Evolutionary conservation across 768 basidiomycete genomes (phyloP), one percentile per base, ranked within the genome.

Genomic region (Suillus tomentosus): DNA sequence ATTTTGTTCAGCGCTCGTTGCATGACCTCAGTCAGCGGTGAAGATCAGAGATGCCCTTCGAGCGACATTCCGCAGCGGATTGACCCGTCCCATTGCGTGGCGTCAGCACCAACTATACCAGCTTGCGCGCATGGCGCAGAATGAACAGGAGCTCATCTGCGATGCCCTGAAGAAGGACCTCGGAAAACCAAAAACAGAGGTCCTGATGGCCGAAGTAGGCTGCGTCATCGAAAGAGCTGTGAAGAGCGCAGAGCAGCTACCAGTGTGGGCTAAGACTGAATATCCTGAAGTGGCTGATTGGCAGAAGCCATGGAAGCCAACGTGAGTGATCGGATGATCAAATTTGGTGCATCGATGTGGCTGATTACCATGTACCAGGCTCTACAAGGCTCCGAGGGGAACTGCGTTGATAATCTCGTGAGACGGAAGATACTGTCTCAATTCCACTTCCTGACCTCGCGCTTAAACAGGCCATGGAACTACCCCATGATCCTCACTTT

Each of bases 31-130:
- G 27, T 22, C 24, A 14, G 66, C 13, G 22, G 47, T 27, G 7
- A 55, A 80, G 80, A 77, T 79, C 63, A 72, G 78, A 65, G 74
- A 73, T 13, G 43, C 68, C 1, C 71, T 90, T 7, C 76, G 73
- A 7, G 70, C 74, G 40, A 83, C 83, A 6, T 91, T 90, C 75
- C 73, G 73, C n/a, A 67, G 79, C 0, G 84, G 86, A 3, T 67
- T 77, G 45, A 82, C 86, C 0, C 79, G 78, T n/a, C 76, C 85
- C 3, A 68, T 91, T 45, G 73, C 75, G 64, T 92, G 84, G 82
- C 83, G 91, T 17, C 82, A 84, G 61, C 80, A 83, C 54, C 91
- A 93, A 67, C 80, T 92, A 50, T 77, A 79, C 51, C 86, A 87
- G 67, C 79, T 92, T 39, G 87, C 84, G 31, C 83, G 80, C 27